Evolutionary conservation across 23 red algal species (phyloP).

Genomic region (Gracilaria gracilis): DNA sequence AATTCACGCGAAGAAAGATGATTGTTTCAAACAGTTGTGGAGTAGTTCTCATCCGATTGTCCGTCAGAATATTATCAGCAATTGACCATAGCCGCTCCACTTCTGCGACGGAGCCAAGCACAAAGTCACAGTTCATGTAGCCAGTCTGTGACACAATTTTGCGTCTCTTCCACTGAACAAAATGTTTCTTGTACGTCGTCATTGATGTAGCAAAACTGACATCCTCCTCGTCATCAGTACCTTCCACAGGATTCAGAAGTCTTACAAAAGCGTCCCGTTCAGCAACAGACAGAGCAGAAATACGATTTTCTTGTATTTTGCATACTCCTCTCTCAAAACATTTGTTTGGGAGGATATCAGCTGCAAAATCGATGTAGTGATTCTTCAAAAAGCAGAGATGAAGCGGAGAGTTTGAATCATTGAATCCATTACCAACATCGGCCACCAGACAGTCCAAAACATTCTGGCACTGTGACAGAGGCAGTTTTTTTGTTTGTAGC

Average conservation of each 20-base stretch:
- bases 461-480: background rate
- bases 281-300: background rate
- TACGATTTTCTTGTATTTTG: background rate
- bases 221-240: no score
- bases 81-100: background rate
- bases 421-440: background rate
- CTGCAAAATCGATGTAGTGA: background rate
- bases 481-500: background rate
- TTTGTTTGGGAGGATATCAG: background rate
- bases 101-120: background rate
- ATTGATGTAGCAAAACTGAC: no score
- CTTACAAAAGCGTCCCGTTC: background rate
- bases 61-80: background rate
- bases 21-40: background rate
- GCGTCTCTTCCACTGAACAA: no score
- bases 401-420: background rate
- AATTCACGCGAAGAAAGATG: background rate
- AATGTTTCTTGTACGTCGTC: background rate
- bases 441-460: background rate
- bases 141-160: background rate
- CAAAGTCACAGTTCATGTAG: background rate
- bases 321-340: conserved; percentile 3
- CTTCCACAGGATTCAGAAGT: background rate
- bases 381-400: background rate
- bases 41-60: background rate